Evolutionary conservation across 2,329 filamentous ascomycete genomes (phyloP).

Genomic region (Alternaria arbusti): DNA sequence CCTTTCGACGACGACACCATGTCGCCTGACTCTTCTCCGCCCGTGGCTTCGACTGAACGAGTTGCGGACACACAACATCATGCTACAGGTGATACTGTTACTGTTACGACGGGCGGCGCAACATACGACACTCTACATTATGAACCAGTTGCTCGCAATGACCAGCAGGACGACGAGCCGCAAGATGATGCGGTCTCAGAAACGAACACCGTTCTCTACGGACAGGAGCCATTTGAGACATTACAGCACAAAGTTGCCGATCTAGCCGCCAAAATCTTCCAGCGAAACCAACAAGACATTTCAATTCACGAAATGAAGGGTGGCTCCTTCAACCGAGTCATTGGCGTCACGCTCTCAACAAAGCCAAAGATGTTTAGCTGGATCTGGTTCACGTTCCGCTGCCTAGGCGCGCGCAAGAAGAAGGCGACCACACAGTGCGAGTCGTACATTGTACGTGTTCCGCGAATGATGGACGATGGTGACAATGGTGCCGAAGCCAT

Average conservation of each 20-base stretch:
- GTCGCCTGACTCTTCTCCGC: no score
- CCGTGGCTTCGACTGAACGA: no score
- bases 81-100: no score
- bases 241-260: not conserved
- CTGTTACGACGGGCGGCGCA: no score
- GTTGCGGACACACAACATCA: no score
- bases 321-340: not conserved
- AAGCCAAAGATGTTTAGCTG: not conserved
- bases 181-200: not conserved
- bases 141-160: no score
- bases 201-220: not conserved
- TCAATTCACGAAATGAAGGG: not conserved
- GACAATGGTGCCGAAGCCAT: conserved; percentile 1
- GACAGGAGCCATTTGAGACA: not conserved
- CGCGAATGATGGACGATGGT: not conserved
- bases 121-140: no score
- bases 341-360: not conserved
- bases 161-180: no score
- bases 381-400: not conserved
- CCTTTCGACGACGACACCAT: no score
- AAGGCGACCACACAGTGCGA: fast-evolving
- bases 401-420: not conserved
- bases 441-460: conserved; percentile 17
- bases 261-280: not conserved
- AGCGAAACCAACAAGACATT: not conserved